Conservation (phyloP, 73 alveolate species). For the Effrenium voratum region DNA sequence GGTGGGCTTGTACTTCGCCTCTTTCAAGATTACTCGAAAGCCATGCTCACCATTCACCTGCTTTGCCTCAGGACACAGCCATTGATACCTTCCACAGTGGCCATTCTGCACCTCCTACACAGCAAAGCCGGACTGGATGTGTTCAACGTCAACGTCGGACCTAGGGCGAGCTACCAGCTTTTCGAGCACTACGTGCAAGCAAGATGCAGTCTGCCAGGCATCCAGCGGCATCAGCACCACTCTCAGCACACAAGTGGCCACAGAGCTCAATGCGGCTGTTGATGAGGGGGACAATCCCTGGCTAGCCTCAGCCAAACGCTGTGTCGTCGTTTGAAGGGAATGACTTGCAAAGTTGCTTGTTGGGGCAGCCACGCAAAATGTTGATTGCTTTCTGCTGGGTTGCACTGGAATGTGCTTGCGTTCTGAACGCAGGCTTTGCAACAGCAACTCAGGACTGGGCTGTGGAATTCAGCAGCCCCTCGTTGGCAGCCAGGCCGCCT, state of each 20-base stretch:
- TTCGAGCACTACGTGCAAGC: background rate
- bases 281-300: slow-evolving; percentile 31
- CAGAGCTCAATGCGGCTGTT: slow-evolving; percentile 76
- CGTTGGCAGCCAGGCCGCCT: slow-evolving; percentile 91
- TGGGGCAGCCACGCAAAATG: background rate
- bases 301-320: slow-evolving; percentile 29
- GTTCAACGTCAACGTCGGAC: background rate
- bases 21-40: slow-evolving; percentile 29
- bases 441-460: slow-evolving; percentile 41
- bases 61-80: slow-evolving; percentile 66
- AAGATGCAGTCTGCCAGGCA: slow-evolving; percentile 85
- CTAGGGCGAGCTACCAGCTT: background rate
- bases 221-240: slow-evolving; percentile 85
- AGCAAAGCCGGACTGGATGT: too few relatives aligned
- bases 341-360: background rate
- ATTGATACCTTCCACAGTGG: too few relatives aligned
- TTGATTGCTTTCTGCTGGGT: background rate
- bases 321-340: background rate
- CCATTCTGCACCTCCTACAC: background rate
- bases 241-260: slow-evolving; percentile 58
- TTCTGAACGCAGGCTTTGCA: too few relatives aligned
- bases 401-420: too few relatives aligned
- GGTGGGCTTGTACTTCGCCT: slow-evolving; percentile 51
- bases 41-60: slow-evolving; percentile 89
- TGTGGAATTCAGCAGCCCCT: slow-evolving; percentile 59